Base-by-base conservation (phyloP, 306 rosid species). In the Morella rubra region DNA sequence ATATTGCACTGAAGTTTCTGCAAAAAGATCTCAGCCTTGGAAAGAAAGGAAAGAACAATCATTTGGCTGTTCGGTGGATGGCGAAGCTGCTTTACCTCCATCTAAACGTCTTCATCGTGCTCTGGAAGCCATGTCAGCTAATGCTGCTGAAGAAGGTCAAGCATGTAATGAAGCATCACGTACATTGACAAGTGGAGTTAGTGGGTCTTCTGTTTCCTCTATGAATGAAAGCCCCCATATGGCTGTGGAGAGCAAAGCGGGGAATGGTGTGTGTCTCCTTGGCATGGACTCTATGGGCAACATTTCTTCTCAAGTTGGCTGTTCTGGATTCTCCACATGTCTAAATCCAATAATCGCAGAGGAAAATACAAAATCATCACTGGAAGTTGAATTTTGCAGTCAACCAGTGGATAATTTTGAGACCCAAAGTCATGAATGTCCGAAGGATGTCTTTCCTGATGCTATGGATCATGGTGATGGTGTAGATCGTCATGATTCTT, bases 31-130 rank as follows among this genome's bases (percentile, higher is more conserved):
- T 78, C 89, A 83, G 60, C 84, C 70, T 60, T 81, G 86, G 80
- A 87, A 81, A 77, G 62, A 78, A 53, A 86, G 86, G 81, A 90
- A 87, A 73, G 96, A 90, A 55, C 95, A 90, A 75, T 82, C 90
- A 72, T 80, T 89, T 81, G 81, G 91, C 81, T 84, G 83, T 81
- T 85, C 85, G 1, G 84, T 88, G 71, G 96, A 90, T 67, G 91
- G 84, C 27, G 98, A 94, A 88, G 93, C 98, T 73, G 92, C 86
- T 84, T 88, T 94, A 73, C 98, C 98, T 41, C 98, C 97, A 14
- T 90, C 98, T 27, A 94, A 94, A 84, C 95, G 97, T 41, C 97
- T 92, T 42, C 97, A 94, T 78, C 98, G 97, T 47, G 98, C 98
- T 83, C 81, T 94, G 66, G 97, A 94, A 89, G 98, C 98, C 66